Base-by-base conservation (phyloP, 176 grass and related monocot species). In the Eremochloa ophiuroides region DNA sequence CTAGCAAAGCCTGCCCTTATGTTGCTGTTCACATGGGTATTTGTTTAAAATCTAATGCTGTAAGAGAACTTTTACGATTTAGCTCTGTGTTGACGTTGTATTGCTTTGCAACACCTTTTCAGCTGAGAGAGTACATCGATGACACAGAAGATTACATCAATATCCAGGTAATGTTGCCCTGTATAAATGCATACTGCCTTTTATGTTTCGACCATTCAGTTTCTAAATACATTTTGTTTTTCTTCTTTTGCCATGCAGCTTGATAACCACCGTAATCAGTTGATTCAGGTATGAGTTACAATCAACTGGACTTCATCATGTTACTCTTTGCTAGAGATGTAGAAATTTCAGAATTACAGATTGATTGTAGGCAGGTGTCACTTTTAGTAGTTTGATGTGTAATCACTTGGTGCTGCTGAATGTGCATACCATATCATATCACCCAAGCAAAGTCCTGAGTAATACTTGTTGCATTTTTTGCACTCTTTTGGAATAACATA, bases 61-160 rank as follows among this genome's bases (percentile, higher is more conserved):
- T 11, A 66, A 81, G 39, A 73, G 12, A 59, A 60, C 70, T 41
- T 73, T 48, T 47, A 30, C 8, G 51, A 38, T 82, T 46, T 82
- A 75, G 7, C 47, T 10, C 4, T 83, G 55, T 86, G 4, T 61
- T 83, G 60, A 90, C 8, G 20, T 48, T 61, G 27, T 69, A 67
- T 82, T 82, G 82, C 25, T 73, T 39, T 31, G 47, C 6, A 35
- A 85, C 55, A 71, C 65, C 25, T 85, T 93, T 80, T 91, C 93
- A 99, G 97, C 53, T 96, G 60, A 90, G 93, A 69, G 97, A 99
- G 80, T 99, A 93, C 71, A 99, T 99, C 83, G 97, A 99, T 85
- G 97, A 99, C 69, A 99, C 97, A 0, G 97, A 99, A 85, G 97
- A 99, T 88, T 99, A 99, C 65, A 99, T 99, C 56, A 99, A 96